Evolutionary conservation across 164 flowering plant genomes (phyloP).

Genomic region (Liquidambar formosana): DNA sequence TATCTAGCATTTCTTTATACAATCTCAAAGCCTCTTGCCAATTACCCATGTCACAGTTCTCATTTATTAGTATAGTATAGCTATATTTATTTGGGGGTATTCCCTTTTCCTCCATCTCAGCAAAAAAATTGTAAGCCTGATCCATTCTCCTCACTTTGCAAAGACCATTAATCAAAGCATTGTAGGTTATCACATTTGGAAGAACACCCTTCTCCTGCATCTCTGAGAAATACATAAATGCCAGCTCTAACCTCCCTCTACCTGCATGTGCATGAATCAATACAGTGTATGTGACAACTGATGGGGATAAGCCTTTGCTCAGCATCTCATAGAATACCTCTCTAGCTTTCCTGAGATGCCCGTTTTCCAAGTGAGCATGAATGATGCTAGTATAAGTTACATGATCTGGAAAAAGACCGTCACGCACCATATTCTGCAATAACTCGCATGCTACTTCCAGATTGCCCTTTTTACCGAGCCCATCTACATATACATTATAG

Average conservation of each 20-base stretch:
- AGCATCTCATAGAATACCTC: conserved; percentile 53
- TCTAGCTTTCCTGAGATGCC: conserved; percentile 44
- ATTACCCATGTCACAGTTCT: conserved; percentile 45
- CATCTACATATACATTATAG: conserved; percentile 63
- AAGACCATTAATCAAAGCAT: conserved; percentile 65
- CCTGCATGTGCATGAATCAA: conserved; percentile 62
- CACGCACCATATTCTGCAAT: conserved; percentile 44
- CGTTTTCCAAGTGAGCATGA: conserved; percentile 43
- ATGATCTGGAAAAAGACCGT: conserved; percentile 59
- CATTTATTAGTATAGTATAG: conserved; percentile 64
- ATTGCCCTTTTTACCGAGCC: conserved; percentile 47
- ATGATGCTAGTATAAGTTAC: conserved; percentile 65
- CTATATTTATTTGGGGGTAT: conserved; percentile 63
- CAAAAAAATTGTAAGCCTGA: conserved; percentile 45
- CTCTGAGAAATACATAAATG: conserved; percentile 49
- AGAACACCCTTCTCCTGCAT: conserved; percentile 56
- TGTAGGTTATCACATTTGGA: conserved; percentile 74
- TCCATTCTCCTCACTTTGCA: conserved; percentile 50
- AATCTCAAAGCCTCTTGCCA: conserved; percentile 62
- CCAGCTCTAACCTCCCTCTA: conserved; percentile 40
- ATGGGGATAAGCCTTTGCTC: conserved; percentile 47
- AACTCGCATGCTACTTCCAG: conserved; percentile 42
- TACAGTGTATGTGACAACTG: conserved; percentile 70
- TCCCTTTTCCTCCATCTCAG: conserved; percentile 53
- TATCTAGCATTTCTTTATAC: conserved; percentile 61